A percentile compares a stretch with the other conserved stretches of the same genome.
phyloP scores from a whole-genome alignment of 2,329 filamentous ascomycete species.

The Neophaeococcomyces mojaviensis region DNA sequence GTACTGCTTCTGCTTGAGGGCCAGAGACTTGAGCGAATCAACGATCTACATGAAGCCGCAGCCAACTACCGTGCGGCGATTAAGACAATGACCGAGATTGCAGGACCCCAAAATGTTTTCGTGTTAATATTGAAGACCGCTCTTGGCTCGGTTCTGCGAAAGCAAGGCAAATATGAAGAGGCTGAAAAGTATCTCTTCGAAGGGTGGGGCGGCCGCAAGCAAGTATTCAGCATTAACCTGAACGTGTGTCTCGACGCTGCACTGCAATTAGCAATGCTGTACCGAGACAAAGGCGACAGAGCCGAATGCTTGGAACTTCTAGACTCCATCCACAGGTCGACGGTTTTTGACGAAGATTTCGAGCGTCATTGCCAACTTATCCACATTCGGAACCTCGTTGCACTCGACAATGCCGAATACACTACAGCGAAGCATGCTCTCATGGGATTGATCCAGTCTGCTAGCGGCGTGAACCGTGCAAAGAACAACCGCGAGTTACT shows the following conservation, averaged over 20 bases:
- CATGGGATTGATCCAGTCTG: background rate
- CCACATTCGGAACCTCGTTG: slow-evolving; percentile 2
- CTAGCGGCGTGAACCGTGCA: background rate
- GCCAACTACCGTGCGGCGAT: background rate
- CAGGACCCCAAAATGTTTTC: background rate
- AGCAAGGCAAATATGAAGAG: slow-evolving; percentile 1
- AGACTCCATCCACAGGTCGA: background rate
- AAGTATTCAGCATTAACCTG: slow-evolving; percentile 1
- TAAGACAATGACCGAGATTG: background rate
- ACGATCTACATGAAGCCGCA: background rate
- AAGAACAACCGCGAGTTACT: slow-evolving; percentile 9
- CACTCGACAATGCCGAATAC: slow-evolving; percentile 5
- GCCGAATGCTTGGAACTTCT: background rate
- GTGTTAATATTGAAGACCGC: background rate
- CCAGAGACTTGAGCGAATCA: background rate
- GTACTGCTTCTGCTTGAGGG: background rate
- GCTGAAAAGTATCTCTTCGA: background rate
- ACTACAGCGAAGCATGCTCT: background rate
- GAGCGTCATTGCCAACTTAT: slow-evolving; percentile 3
- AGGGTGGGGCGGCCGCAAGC: background rate
- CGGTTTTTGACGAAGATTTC: slow-evolving; percentile 6
- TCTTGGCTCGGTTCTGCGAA: slow-evolving; percentile 5
- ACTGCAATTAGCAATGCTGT: slow-evolving; percentile 1
- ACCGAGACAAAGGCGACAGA: background rate
- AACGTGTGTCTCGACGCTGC: slow-evolving; percentile 2